A percentile compares a stretch with the other conserved stretches of the same genome.
Conservation (phyloP, 2,329 filamentous ascomycete genomes). For the Hypoxylon sp. region DNA sequence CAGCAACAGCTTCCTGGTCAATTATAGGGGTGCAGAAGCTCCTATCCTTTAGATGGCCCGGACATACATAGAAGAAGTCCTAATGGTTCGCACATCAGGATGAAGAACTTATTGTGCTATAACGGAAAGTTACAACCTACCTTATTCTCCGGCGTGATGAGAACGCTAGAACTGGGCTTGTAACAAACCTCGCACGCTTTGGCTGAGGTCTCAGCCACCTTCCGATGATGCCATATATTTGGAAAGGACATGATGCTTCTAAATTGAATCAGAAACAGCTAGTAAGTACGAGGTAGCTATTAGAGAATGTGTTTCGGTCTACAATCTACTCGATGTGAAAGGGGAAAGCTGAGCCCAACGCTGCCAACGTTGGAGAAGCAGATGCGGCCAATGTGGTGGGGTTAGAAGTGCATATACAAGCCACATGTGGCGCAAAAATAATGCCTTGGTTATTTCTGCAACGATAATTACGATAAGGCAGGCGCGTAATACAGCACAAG, state of each 20-base stretch:
- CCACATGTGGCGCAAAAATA: constrained; percentile 29
- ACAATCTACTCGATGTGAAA: constrained; percentile 2
- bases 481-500: neutral
- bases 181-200: constrained; percentile 93
- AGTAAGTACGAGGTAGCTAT: neutral
- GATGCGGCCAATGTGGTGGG: constrained; percentile 23
- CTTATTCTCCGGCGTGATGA: constrained; percentile 92
- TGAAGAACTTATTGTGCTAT: constrained; percentile 30
- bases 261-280: neutral
- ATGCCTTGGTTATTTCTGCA: neutral
- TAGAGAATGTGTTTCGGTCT: neutral
- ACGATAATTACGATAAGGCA: neutral
- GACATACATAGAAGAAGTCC: constrained; percentile 95
- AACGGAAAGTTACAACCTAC: constrained; percentile 61
- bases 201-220: constrained; percentile 85
- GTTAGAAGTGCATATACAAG: neutral
- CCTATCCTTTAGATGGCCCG: constrained; percentile 83
- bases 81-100: constrained; percentile 46
- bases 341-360: constrained; percentile 7
- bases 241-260: constrained; percentile 67
- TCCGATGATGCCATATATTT: constrained; percentile 88
- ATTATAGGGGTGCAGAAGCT: constrained; percentile 84
- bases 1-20: constrained; percentile 75
- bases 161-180: constrained; percentile 86
- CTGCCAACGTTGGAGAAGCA: constrained; percentile 11